These are phyloP conservation scores for Mortierella sp. DNA, from an alignment of 371 early-diverging fungal genomes.

Conservation along the genomic window DNA sequence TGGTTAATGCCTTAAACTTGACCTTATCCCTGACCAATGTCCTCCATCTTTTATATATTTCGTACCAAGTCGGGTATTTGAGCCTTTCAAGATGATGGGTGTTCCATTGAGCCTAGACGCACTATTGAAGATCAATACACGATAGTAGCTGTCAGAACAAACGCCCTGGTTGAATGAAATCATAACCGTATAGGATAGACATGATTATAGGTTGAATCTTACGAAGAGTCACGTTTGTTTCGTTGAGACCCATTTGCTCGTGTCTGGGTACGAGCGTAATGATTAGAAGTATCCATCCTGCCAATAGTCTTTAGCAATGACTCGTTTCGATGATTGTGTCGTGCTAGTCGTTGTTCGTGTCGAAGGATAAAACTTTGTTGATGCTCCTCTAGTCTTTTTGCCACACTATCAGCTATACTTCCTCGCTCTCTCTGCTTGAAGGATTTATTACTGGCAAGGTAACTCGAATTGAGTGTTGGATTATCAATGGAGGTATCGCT, in stretches of 20 bases:
- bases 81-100: slow-evolving; percentile 48
- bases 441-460: slow-evolving; percentile 61
- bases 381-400: slow-evolving; percentile 53
- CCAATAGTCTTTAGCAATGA: slow-evolving; percentile 10
- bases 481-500: slow-evolving; percentile 67
- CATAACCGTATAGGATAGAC: neutral
- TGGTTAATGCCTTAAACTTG: neutral
- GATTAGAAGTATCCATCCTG: slow-evolving; percentile 28
- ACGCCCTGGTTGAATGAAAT: neutral
- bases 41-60: neutral
- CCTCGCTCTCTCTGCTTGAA: slow-evolving; percentile 63
- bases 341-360: slow-evolving; percentile 50
- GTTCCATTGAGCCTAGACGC: slow-evolving; percentile 16
- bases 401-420: slow-evolving; percentile 54
- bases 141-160: neutral
- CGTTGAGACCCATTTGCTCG: slow-evolving; percentile 58
- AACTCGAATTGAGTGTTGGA: slow-evolving; percentile 63
- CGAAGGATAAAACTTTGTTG: slow-evolving; percentile 58
- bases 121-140: neutral
- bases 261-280: slow-evolving; percentile 26
- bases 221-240: slow-evolving; percentile 34
- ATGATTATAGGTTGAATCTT: slow-evolving; percentile 1
- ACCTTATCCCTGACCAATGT: neutral
- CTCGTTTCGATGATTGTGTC: slow-evolving; percentile 23
- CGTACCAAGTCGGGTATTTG: slow-evolving; percentile 52